These are phyloP conservation scores for Aspergillus cristatus DNA, from an alignment of 495 filamentous ascomycete genomes.

Conservation along the genomic window DNA sequence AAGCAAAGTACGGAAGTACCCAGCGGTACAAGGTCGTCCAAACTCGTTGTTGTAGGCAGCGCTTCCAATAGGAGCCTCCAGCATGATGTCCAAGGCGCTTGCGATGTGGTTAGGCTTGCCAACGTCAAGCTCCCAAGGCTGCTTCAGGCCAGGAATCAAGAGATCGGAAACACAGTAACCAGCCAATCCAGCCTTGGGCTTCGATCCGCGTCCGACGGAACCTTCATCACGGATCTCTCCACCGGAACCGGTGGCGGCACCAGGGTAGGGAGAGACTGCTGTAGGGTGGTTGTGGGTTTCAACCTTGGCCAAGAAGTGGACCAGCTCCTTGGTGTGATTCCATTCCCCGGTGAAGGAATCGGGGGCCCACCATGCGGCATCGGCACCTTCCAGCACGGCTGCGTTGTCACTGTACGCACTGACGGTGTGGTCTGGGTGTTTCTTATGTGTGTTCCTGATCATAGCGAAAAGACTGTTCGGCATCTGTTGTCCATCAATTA, in stretches of 20 bases:
- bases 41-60: conserved; percentile 98
- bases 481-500: conserved; percentile 82
- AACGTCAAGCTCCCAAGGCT: conserved; percentile 86
- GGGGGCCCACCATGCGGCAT: conserved; percentile 76
- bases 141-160: conserved; percentile 66
- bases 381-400: conserved; percentile 73
- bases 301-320: conserved; percentile 88
- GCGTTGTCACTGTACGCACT: conserved; percentile 98
- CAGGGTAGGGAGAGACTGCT: conserved; percentile 73
- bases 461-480: conserved; percentile 77
- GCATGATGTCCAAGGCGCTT: conserved; percentile 90
- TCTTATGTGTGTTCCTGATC: conserved; percentile 88
- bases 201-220: conserved; percentile 85
- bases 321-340: conserved; percentile 74
- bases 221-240: conserved; percentile 95
- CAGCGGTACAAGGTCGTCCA: conserved; percentile 80
- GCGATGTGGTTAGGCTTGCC: conserved; percentile 89
- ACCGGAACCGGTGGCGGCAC: conserved; percentile 90
- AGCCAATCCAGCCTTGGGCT: conserved; percentile 83
- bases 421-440: conserved; percentile 66
- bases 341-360: conserved; percentile 76
- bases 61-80: conserved; percentile 90
- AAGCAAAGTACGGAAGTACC: conserved; percentile 83
- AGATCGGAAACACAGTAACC: conserved; percentile 95
- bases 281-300: conserved; percentile 98